These are phyloP conservation scores for Nelumbo lutea DNA, from an alignment of 164 flowering plant species.

Conservation along the genomic window DNA sequence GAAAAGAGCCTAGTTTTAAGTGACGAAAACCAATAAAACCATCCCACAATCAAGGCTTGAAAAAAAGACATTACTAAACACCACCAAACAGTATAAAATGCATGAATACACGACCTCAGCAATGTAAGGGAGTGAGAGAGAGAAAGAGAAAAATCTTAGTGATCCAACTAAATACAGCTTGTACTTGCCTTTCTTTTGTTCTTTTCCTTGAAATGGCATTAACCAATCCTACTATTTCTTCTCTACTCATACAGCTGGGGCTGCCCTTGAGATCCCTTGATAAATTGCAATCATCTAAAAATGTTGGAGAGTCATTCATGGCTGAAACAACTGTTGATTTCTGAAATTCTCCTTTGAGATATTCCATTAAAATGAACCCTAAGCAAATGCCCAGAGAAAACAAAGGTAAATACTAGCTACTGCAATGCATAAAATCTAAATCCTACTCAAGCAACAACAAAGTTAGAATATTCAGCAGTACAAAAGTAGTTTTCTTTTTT, in stretches of 20 bases:
- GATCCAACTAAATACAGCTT: not conserved
- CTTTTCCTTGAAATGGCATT: conserved; percentile 21
- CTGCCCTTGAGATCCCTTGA: conserved; percentile 10
- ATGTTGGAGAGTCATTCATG: conserved; percentile 8
- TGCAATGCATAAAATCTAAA: not conserved
- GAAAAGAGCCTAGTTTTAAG: no score
- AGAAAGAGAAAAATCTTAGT: not conserved
- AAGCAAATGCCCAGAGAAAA: not conserved
- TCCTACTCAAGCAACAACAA: no score
- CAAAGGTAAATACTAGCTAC: not conserved
- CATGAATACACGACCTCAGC: no score
- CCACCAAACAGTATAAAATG: no score
- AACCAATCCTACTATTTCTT: conserved; percentile 29
- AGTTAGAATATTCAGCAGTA: no score
- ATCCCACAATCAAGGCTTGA: no score
- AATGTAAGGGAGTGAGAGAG: no score
- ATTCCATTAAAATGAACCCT: conserved; percentile 39
- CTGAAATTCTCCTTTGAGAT: conserved; percentile 24
- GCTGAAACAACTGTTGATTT: conserved; percentile 15
- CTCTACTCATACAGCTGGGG: conserved; percentile 14
- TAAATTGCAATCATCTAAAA: conserved; percentile 29
- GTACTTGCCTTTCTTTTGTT: conserved; percentile 24
- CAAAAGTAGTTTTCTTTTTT: no score
- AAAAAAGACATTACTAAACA: no score
- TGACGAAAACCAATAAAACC: no score